These are phyloP conservation scores for Actinidia chinensis DNA, from an alignment of 179 eudicot species.

Conservation along the genomic window DNA sequence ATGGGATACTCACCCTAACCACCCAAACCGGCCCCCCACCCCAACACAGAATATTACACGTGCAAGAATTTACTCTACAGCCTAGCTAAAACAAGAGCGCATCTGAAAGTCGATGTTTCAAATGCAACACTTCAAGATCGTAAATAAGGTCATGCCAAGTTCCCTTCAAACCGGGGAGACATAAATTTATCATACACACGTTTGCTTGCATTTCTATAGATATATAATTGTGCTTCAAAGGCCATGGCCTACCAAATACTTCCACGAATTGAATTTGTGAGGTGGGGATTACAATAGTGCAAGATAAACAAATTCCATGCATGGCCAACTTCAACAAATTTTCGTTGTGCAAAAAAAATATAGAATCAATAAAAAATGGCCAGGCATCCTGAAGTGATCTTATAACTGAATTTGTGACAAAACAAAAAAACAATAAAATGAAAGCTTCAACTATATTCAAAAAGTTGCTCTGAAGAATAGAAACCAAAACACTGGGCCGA, in stretches of 20 bases:
- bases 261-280: background rate
- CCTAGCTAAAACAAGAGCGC: too few relatives aligned
- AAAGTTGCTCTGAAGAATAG: slow-evolving; percentile 69
- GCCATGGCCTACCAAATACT: background rate
- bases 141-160: too few relatives aligned
- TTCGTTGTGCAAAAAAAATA: background rate
- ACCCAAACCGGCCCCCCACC: too few relatives aligned
- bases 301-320: too few relatives aligned
- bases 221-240: too few relatives aligned
- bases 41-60: too few relatives aligned
- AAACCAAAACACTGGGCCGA: slow-evolving; percentile 46
- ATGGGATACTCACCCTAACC: too few relatives aligned
- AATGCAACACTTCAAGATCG: background rate
- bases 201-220: background rate
- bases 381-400: background rate
- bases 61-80: too few relatives aligned
- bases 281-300: too few relatives aligned
- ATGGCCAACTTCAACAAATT: background rate
- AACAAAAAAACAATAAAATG: background rate
- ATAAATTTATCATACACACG: background rate
- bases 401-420: background rate
- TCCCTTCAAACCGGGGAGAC: background rate
- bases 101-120: too few relatives aligned
- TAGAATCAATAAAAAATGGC: background rate
- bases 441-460: slow-evolving; percentile 60